Conservation (phyloP, 805 yeast species). For the Saccharomyces jurei region DNA sequence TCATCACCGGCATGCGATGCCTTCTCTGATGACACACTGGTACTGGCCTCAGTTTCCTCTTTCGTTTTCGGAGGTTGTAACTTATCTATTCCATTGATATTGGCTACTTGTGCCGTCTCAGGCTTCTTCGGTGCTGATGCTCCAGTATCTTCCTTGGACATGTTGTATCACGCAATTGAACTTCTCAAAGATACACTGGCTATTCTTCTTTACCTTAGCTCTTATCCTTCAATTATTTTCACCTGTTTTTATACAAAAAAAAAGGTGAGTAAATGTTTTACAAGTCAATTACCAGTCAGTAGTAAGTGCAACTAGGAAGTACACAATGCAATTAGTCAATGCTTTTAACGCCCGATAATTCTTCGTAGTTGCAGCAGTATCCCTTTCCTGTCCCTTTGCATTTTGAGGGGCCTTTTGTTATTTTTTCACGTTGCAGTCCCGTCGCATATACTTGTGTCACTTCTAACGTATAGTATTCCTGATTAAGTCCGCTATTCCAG, state of each 20-base stretch:
- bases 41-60: constrained; percentile 13
- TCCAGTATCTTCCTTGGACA: not conserved
- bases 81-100: constrained; percentile 12
- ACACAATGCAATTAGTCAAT: not conserved
- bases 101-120: constrained; percentile 12
- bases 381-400: not conserved
- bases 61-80: constrained; percentile 13
- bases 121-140: constrained; percentile 2
- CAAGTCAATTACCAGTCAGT: not conserved
- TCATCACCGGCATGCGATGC: constrained; percentile 13
- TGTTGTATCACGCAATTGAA: not conserved
- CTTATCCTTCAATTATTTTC: not conserved
- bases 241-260: not conserved
- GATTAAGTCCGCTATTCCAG: not conserved
- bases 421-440: not conserved
- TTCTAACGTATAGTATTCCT: not conserved
- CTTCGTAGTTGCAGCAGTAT: not conserved
- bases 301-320: not conserved
- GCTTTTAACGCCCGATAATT: not conserved
- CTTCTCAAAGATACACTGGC: not conserved
- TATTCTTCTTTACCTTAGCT: not conserved
- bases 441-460: not conserved
- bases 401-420: not conserved
- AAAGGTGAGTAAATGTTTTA: not conserved
- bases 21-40: constrained; percentile 16